phyloP scores from a whole-genome alignment of 2,329 filamentous ascomycete genomes.

The Sarocladium kiliense region DNA sequence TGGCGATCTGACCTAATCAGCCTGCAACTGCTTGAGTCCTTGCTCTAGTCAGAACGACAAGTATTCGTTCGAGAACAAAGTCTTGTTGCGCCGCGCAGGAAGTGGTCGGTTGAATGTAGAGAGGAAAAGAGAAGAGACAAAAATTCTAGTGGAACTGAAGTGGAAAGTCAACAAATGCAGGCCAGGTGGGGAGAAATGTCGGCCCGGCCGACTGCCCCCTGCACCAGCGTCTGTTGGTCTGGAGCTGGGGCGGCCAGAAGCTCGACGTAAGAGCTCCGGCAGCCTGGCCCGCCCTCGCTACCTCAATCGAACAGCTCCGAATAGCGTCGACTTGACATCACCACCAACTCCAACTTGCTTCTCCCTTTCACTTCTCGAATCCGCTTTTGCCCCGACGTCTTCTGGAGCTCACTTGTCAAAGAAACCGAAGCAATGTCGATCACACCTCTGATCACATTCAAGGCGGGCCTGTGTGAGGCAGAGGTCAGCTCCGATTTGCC shows the following conservation, averaged over 20 bases:
- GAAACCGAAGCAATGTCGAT: constrained; percentile 61
- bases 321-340: not conserved
- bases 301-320: constrained; percentile 4
- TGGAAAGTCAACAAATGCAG: constrained; percentile 5
- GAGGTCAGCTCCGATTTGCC: constrained; percentile 53
- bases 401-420: not conserved
- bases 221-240: not conserved
- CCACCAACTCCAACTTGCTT: not conserved
- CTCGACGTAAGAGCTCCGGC: constrained; percentile 34
- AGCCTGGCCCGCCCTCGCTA: constrained; percentile 21
- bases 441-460: constrained; percentile 87
- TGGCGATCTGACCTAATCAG: too few species aligned
- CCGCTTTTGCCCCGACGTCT: too few species aligned
- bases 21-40: too few species aligned
- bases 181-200: constrained; percentile 15
- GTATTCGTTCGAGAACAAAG: not conserved
- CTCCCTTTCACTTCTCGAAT: too few species aligned
- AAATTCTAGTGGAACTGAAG: constrained; percentile 19
- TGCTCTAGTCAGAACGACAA: not conserved
- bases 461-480: constrained; percentile 83
- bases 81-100: not conserved
- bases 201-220: constrained; percentile 13
- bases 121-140: constrained; percentile 18
- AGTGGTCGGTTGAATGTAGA: not conserved
- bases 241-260: constrained; percentile 11